phyloP scores from a whole-genome alignment of 345 rosid genomes.

The Populus pruinosa region DNA sequence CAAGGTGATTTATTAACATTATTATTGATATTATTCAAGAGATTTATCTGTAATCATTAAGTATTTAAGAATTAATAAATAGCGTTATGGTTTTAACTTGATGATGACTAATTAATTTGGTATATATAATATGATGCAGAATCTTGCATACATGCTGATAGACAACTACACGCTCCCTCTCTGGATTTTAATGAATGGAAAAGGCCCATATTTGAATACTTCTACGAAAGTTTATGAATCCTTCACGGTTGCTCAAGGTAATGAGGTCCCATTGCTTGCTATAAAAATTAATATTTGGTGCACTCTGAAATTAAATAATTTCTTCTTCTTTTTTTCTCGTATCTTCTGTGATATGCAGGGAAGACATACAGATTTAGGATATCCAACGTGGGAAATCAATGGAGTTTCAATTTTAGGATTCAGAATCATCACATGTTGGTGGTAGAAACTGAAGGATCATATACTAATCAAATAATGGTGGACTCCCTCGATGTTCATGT shows the following conservation, averaged over 20 bases:
- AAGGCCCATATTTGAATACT: constrained; percentile 17
- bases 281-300: not conserved
- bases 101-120: not conserved
- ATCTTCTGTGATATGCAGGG: constrained; percentile 18
- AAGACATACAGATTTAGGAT: constrained; percentile 50
- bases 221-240: constrained; percentile 15
- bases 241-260: constrained; percentile 37
- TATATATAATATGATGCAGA: constrained; percentile 1
- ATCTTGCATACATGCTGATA: not conserved
- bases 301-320: not conserved
- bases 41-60: too few relatives aligned
- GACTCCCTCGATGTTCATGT: constrained; percentile 36
- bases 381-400: constrained; percentile 54
- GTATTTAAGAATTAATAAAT: not conserved
- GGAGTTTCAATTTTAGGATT: constrained; percentile 51
- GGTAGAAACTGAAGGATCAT: constrained; percentile 40
- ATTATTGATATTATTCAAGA: too few relatives aligned
- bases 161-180: constrained; percentile 12
- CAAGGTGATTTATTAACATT: constrained; percentile 22
- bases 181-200: constrained; percentile 38
- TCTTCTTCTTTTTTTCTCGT: not conserved
- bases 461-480: constrained; percentile 26
- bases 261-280: not conserved
- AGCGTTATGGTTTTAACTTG: not conserved
- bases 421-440: constrained; percentile 29